Conservation (phyloP, 768 basidiomycete genomes). For the Trametes meyenii region DNA sequence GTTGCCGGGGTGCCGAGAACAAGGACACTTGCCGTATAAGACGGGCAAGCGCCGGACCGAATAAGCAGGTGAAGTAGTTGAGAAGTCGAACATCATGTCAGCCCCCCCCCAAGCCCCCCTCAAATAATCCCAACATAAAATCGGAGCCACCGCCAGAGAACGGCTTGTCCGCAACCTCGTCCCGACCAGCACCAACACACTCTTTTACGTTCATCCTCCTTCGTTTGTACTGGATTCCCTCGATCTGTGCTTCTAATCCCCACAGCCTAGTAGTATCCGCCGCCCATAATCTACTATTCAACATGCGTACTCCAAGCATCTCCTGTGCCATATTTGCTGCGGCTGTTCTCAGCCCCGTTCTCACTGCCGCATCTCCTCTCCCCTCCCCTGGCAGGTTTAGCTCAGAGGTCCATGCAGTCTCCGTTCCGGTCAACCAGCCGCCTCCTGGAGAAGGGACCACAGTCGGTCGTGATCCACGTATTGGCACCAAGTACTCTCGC, state of each 20-base stretch:
- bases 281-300: conserved; percentile 9
- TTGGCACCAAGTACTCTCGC: conserved; percentile 17
- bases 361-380: conserved; percentile 23
- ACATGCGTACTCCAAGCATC: conserved; percentile 33
- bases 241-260: conserved; percentile 2
- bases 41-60: conserved; percentile 9
- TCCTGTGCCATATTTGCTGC: conserved; percentile 29
- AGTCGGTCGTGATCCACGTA: conserved; percentile 4
- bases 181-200: background rate
- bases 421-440: background rate
- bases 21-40: background rate
- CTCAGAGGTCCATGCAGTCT: conserved; percentile 22
- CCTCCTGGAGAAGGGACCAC: background rate
- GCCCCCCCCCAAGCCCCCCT: too few species aligned
- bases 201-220: background rate
- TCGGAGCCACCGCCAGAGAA: background rate
- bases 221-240: conserved; percentile 6
- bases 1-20: background rate
- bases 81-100: conserved; percentile 6
- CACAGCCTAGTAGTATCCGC: conserved; percentile 16
- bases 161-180: background rate
- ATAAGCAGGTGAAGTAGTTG: conserved; percentile 11
- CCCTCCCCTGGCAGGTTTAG: conserved; percentile 17
- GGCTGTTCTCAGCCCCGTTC: conserved; percentile 27
- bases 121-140: conserved; percentile 12